These are phyloP conservation scores for Lodderomyces parapsilosis DNA, from an alignment of 1,139 yeast genomes.

Conservation along the genomic window DNA sequence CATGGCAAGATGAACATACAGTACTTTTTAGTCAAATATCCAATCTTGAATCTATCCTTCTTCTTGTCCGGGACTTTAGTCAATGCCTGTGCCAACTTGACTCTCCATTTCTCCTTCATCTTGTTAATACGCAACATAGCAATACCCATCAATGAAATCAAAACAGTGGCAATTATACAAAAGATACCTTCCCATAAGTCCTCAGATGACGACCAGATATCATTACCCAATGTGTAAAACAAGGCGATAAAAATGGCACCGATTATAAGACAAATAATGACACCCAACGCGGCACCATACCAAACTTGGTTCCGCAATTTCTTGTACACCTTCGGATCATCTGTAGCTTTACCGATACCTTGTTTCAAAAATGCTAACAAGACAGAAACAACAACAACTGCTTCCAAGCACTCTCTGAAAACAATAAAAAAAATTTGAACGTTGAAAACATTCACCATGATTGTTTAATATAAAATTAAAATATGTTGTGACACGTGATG, in stretches of 20 bases:
- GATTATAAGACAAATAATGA: conserved; percentile 64
- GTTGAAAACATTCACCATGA: conserved; percentile 44
- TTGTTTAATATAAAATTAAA: conserved; percentile 2
- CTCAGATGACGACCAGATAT: conserved; percentile 79
- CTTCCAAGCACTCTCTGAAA: conserved; percentile 84
- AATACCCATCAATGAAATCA: conserved; percentile 83
- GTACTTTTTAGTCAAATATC: conserved; percentile 52
- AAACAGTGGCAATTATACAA: conserved; percentile 71
- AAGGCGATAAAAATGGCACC: conserved; percentile 83
- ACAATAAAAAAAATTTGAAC: conserved; percentile 73
- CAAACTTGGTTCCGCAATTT: conserved; percentile 69
- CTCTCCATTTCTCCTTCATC: conserved; percentile 84
- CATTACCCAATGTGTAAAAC: conserved; percentile 71
- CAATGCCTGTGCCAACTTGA: conserved; percentile 74
- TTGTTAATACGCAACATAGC: conserved; percentile 86
- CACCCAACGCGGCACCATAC: conserved; percentile 68
- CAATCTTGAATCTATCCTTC: conserved; percentile 29
- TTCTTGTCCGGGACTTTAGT: conserved; percentile 36
- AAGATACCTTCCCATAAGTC: conserved; percentile 89
- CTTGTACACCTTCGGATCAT: conserved; percentile 52
- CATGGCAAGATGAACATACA: conserved; percentile 75
- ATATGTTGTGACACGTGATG: background rate
- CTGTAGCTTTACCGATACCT: conserved; percentile 54
- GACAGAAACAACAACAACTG: conserved; percentile 81
- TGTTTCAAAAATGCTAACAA: conserved; percentile 82